Conservation (phyloP, 768 basidiomycete genomes). For the Tephrocybe sp. region DNA sequence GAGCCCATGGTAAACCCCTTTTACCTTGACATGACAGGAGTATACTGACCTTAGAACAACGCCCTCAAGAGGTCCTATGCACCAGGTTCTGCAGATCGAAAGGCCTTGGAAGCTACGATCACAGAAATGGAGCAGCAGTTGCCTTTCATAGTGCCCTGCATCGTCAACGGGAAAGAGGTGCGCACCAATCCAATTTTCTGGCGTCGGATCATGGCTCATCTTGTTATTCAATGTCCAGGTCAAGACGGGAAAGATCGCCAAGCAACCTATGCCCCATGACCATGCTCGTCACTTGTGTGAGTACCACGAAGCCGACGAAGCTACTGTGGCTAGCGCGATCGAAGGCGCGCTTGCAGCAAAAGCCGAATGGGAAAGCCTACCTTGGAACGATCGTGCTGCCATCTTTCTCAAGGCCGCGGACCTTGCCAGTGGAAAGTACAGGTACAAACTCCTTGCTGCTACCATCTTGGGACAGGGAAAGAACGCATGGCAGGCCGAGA, state of each 20-base stretch:
- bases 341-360: slow-evolving; percentile 86
- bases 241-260: slow-evolving; percentile 73
- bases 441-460: slow-evolving; percentile 92
- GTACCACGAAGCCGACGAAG: slow-evolving; percentile 86
- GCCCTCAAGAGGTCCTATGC: slow-evolving; percentile 67
- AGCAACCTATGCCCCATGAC: slow-evolving; percentile 84
- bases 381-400: slow-evolving; percentile 95
- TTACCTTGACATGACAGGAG: neutral
- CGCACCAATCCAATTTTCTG: slow-evolving; percentile 20
- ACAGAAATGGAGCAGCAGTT: slow-evolving; percentile 76
- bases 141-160: slow-evolving; percentile 90
- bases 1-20: slow-evolving; percentile 78
- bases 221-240: slow-evolving; percentile 44
- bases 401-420: slow-evolving; percentile 99
- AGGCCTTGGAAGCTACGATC: slow-evolving; percentile 68
- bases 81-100: slow-evolving; percentile 75
- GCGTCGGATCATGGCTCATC: neutral
- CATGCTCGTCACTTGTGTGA: slow-evolving; percentile 78
- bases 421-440: slow-evolving; percentile 91
- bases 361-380: slow-evolving; percentile 86
- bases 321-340: slow-evolving; percentile 75
- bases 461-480: slow-evolving; percentile 99
- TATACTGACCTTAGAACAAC: neutral
- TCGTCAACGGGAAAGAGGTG: slow-evolving; percentile 87
- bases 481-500: slow-evolving; percentile 99